Percentiles rank a stretch among this genome's conserved stretches.
These are phyloP conservation scores for Verbena officinalis DNA, from an alignment of 257 asterid species.

Conservation along the genomic window DNA sequence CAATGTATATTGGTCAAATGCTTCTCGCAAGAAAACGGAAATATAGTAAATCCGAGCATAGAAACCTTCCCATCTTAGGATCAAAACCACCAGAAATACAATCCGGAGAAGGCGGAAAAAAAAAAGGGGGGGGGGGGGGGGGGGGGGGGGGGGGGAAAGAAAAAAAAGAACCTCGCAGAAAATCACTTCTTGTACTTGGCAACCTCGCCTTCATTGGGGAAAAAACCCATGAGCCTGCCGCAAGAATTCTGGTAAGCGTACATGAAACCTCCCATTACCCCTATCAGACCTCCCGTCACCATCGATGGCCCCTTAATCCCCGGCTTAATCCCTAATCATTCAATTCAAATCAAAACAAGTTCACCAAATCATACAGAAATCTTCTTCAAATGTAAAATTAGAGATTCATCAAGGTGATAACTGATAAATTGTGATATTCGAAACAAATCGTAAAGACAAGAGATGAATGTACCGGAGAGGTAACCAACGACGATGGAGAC, in stretches of 20 bases:
- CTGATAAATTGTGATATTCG: no score
- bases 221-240: slow-evolving; percentile 98
- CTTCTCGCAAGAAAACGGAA: no score
- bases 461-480: slow-evolving; percentile 62
- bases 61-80: neutral
- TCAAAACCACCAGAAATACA: neutral
- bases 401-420: no score
- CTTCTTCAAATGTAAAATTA: neutral
- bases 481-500: slow-evolving; percentile 93
- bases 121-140: no score
- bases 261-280: slow-evolving; percentile 97
- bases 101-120: neutral
- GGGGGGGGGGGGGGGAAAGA: no score
- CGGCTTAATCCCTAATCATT: slow-evolving; percentile 74
- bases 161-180: slow-evolving; percentile 37
- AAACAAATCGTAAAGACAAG: neutral
- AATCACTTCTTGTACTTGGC: slow-evolving; percentile 76
- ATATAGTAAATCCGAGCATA: no score
- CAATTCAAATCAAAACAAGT: neutral
- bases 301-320: slow-evolving; percentile 96
- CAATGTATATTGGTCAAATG: no score
- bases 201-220: slow-evolving; percentile 95
- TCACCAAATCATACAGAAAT: slow-evolving; percentile 4
- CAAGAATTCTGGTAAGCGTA: slow-evolving; percentile 94
- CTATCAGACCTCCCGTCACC: slow-evolving; percentile 97